Base-by-base conservation (phyloP, 2,329 filamentous ascomycete species). In the Trichoderma oligosporum region DNA sequence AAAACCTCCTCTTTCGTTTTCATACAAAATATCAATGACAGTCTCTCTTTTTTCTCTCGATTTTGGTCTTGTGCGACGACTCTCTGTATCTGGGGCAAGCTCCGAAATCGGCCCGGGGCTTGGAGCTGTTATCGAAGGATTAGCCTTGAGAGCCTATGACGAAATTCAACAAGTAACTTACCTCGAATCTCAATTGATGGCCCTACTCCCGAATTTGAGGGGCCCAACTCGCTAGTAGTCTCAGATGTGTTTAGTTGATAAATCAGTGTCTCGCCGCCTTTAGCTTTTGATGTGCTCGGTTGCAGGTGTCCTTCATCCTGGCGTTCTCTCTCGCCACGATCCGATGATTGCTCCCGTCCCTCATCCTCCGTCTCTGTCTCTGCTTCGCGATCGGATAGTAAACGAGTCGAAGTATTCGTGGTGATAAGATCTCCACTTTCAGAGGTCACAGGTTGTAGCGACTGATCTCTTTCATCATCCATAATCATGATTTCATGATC, bases 1-100 rank as follows among this genome's bases (percentile, higher is more conserved):
- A 68, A 97, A 96, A 36, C 84, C 86, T 9, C 94, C 94, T 57
- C 94, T 83, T 74, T 99, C 89, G 68, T 99, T 99, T 71, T 99
- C 94, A 72, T 96, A 97, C 0, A 99, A 78, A 4, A 97, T 82
- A 62, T 99, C 94, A 60, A 97, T 84, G 25, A 82, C 86, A 2
- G 78, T 77, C 62, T 85, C 68, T 75, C 79, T 61, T 67, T 73
- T 58, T 71, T 67, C 61, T 31, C 70, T 63, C 12, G 64, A 66
- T 45, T 63, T 68, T 7, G 70, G 69, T 38, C 71, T 69, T 31
- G 76, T 73, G 47, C 74, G 63, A 57, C 12, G 63, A 57, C 12
- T 22, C n/a, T 55, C 46, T 33, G 41, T 33, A 11, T 27, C 31
- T 24, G 53, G 41, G n/a, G 27, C 22, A 18, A 16, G 52, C 20